These are phyloP conservation scores for Calonectria montana DNA, from an alignment of 2,329 filamentous ascomycete species.

Conservation along the genomic window DNA sequence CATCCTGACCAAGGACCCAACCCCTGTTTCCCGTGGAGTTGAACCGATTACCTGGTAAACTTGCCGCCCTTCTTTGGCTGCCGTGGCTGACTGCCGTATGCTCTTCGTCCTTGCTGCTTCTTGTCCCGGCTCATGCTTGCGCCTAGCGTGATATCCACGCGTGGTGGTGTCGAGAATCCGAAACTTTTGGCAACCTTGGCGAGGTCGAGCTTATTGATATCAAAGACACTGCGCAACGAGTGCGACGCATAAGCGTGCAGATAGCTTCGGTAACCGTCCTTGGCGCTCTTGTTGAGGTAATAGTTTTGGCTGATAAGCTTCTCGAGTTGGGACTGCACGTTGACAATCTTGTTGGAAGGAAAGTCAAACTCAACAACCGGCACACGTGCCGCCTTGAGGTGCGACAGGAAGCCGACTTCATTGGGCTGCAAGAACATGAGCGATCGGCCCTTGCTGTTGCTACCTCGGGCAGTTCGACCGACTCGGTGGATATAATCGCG, in stretches of 20 bases:
- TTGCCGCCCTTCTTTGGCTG: slow-evolving; percentile 54
- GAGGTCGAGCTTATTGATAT: slow-evolving; percentile 86
- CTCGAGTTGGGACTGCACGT: slow-evolving; percentile 91
- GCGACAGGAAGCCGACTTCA: slow-evolving; percentile 91
- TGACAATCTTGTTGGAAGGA: slow-evolving; percentile 89
- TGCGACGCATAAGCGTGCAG: slow-evolving; percentile 93
- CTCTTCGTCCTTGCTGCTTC: slow-evolving; percentile 69
- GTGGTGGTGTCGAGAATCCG: slow-evolving; percentile 80
- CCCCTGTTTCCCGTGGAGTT: slow-evolving; percentile 18
- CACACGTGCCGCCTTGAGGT: slow-evolving; percentile 90
- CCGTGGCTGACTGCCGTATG: slow-evolving; percentile 83
- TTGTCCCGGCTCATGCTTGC: slow-evolving; percentile 82
- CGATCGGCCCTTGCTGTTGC: slow-evolving; percentile 85
- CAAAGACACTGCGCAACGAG: slow-evolving; percentile 69
- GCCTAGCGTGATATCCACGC: slow-evolving; percentile 86
- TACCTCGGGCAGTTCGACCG: slow-evolving; percentile 90
- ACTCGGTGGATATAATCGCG: slow-evolving; percentile 96
- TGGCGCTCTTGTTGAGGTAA: slow-evolving; percentile 90
- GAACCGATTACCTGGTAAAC: slow-evolving; percentile 34
- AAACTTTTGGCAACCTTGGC: slow-evolving; percentile 87
- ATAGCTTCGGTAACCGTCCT: slow-evolving; percentile 87
- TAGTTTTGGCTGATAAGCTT: slow-evolving; percentile 96
- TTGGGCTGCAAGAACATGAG: slow-evolving; percentile 93
- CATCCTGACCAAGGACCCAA: slow-evolving; percentile 26
- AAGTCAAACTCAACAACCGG: slow-evolving; percentile 98